Base-by-base conservation (phyloP, 1,284 basidiomycete genomes). In the Inonotus hispidus region DNA sequence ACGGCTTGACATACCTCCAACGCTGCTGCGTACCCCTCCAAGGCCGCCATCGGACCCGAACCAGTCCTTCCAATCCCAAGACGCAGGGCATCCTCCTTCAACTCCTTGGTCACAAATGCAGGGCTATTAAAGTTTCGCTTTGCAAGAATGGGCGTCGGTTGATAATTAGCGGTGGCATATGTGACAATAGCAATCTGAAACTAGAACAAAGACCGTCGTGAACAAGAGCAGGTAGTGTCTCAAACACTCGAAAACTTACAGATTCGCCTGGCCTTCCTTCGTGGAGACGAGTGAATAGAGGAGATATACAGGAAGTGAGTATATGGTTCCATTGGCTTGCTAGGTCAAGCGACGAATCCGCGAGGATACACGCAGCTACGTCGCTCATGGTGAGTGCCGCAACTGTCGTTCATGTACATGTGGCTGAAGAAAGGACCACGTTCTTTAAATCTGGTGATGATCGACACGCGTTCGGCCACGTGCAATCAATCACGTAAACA, bases 11-110 rank as follows among this genome's bases (percentile, higher is more conserved):
- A 57, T 66, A 89, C 88, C 79, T 91, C 88, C 21, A 91, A 71
- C 16, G 82, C 83, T 21, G 88, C 84, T 14, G 87, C 84, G 16
- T 89, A 72, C 1, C 85, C 88, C 61, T 91, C 88, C 3, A 91
- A 71, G 2, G 83, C 84, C 25, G 86, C 85, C 79, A 88, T 79
- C 1, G 75, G 79, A 23, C 79, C 80, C 1, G 76, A 76, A 32
- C 77, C 77, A 1, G 82, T 82, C 56, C 77, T 72, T 1, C 87
- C 86, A 23, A 88, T 75, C 0, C 83, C 84, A 11, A 87, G 71
- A 25, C 75, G 75, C 7, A 67, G 65, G 3, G 76, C 75, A 0
- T 79, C 73, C n/a, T 82, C 78, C 37, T 73, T 74, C 63, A 88
- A 72, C 49, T 81, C 77, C 61, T 74, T 77, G 4, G 74, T 67